Conservation (phyloP, 192 early-diverging fungal genomes). For the Diversispora epigaea region DNA sequence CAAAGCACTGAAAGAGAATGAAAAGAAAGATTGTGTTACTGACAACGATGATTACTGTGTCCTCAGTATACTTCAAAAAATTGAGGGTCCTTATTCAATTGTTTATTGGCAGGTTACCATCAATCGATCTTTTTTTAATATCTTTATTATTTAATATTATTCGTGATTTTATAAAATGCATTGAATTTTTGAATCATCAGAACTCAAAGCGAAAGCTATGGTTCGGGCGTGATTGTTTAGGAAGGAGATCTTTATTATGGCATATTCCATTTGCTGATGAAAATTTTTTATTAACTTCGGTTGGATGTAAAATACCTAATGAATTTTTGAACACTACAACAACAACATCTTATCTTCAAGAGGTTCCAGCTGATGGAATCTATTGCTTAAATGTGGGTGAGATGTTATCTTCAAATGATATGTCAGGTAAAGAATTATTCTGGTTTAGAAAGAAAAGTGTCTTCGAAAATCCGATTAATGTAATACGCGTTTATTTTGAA, state of each 20-base stretch:
- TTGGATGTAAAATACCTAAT: slow-evolving; percentile 44
- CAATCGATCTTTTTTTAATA: neutral
- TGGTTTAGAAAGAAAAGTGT: too few species aligned
- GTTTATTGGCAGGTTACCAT: slow-evolving; percentile 62
- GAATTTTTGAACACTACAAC: slow-evolving; percentile 9
- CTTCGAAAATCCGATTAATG: too few species aligned
- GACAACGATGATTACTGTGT: slow-evolving; percentile 31
- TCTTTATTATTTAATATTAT: neutral
- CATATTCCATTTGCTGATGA: slow-evolving; percentile 40
- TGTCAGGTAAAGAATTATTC: neutral
- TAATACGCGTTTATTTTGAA: neutral
- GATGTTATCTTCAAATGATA: slow-evolving; percentile 7
- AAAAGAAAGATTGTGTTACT: slow-evolving; percentile 29
- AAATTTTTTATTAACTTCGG: slow-evolving; percentile 50
- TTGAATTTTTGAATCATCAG: slow-evolving; percentile 32
- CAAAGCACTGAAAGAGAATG: slow-evolving; percentile 38
- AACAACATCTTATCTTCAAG: slow-evolving; percentile 43
- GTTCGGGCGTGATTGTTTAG: slow-evolving; percentile 86
- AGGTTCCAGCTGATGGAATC: slow-evolving; percentile 77
- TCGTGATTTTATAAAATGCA: slow-evolving; percentile 7
- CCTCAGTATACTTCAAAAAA: slow-evolving; percentile 46
- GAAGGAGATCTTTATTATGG: slow-evolving; percentile 78
- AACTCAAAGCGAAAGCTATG: slow-evolving; percentile 51
- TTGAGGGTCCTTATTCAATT: slow-evolving; percentile 85
- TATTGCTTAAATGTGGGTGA: slow-evolving; percentile 64